Evolutionary conservation across 2,329 filamentous ascomycete genomes (phyloP).

Genomic region (Pseudogymnoascus sp.): DNA sequence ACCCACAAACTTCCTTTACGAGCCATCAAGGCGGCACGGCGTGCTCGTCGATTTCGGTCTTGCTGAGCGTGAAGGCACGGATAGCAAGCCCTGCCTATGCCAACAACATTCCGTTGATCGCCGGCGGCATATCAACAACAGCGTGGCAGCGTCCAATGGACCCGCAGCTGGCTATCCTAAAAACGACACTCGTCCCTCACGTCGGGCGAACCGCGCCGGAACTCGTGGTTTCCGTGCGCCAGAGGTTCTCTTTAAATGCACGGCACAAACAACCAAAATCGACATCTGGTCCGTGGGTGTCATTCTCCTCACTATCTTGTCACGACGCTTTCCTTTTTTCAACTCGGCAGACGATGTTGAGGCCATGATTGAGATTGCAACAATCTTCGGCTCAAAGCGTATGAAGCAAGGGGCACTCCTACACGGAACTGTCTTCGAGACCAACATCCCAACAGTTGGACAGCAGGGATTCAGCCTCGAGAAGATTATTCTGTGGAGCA

Average conservation of each 20-base stretch:
- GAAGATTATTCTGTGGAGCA: conserved; percentile 94
- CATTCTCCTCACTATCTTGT: conserved; percentile 91
- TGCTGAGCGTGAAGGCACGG: conserved; percentile 73
- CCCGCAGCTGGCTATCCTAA: conserved; percentile 71
- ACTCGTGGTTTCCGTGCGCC: conserved; percentile 93
- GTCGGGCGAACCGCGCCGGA: conserved; percentile 87
- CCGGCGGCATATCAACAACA: conserved; percentile 50
- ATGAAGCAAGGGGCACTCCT: conserved; percentile 79
- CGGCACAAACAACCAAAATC: conserved; percentile 84
- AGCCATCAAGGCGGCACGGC: conserved; percentile 69
- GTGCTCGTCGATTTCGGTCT: conserved; percentile 99
- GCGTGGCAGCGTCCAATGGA: conserved; percentile 48
- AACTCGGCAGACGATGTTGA: conserved; percentile 98
- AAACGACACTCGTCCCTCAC: conserved; percentile 77
- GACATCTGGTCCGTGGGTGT: conserved; percentile 97
- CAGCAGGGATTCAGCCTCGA: conserved; percentile 79
- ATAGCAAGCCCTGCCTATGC: conserved; percentile 76
- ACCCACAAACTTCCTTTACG: conserved; percentile 95
- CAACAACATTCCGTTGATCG: conserved; percentile 57
- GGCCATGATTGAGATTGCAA: conserved; percentile 93
- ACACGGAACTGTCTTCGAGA: conserved; percentile 89
- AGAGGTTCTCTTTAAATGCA: conserved; percentile 95
- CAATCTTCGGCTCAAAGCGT: conserved; percentile 77
- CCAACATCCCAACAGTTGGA: conserved; percentile 83
- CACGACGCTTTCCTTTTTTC: conserved; percentile 92